A percentile compares a stretch with the other conserved stretches of the same genome.
Evolutionary conservation across 2,329 filamentous ascomycete species (phyloP).

Genomic region (Sporothrix brunneoviolacea): DNA sequence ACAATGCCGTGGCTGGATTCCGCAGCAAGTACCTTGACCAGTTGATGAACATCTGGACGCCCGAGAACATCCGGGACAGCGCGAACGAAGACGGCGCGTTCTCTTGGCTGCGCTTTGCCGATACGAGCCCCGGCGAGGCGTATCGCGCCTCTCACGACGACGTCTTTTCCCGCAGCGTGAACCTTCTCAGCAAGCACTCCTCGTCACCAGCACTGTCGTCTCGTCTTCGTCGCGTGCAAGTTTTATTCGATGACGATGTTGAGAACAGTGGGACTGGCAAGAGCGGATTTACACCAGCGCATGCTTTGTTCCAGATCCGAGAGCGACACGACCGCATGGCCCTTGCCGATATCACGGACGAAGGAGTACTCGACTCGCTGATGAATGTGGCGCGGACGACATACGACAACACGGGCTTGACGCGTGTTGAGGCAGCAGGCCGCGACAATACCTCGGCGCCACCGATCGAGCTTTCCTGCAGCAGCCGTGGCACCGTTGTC

Average conservation of each 20-base stretch:
- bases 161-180: constrained; percentile 60
- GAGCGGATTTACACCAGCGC: constrained; percentile 59
- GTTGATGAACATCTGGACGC: constrained; percentile 85
- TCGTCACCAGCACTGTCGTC: constrained; percentile 1
- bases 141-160: constrained; percentile 62
- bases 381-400: constrained; percentile 67
- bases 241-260: constrained; percentile 60
- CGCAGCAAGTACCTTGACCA: constrained; percentile 68
- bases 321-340: constrained; percentile 60
- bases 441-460: constrained; percentile 75
- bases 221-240: constrained; percentile 58
- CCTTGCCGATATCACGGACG: constrained; percentile 60
- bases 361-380: constrained; percentile 67
- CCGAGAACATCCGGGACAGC: constrained; percentile 66
- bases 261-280: constrained; percentile 19
- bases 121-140: constrained; percentile 66
- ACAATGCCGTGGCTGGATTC: constrained; percentile 74
- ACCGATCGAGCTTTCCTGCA: constrained; percentile 73
- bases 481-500: constrained; percentile 54
- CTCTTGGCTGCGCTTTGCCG: constrained; percentile 84
- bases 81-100: constrained; percentile 59
- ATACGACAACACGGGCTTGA: constrained; percentile 65
- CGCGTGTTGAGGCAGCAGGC: constrained; percentile 73
- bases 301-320: constrained; percentile 76
- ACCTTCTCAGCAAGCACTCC: constrained; percentile 45